These are phyloP conservation scores for Diaporthe sp. DNA, from an alignment of 2,329 filamentous ascomycete species.

Conservation along the genomic window DNA sequence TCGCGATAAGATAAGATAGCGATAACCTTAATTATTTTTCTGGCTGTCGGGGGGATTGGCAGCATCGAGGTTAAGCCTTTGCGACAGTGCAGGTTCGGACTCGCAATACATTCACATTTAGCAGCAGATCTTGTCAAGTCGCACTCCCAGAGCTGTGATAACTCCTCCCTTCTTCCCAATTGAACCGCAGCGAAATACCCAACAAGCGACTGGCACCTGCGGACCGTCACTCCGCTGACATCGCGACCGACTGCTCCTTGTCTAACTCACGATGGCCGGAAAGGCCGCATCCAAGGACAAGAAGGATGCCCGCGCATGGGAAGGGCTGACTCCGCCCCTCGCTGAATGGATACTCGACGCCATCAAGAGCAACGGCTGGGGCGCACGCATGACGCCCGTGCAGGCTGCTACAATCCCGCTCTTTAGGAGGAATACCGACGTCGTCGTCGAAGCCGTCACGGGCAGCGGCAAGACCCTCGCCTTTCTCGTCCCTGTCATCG, in stretches of 20 bases:
- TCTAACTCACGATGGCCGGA: constrained; percentile 48
- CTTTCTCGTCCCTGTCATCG: constrained; percentile 84
- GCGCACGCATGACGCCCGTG: constrained; percentile 88
- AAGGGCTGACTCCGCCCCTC: constrained; percentile 76
- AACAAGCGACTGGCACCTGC: neutral
- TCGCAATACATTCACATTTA: too few relatives aligned
- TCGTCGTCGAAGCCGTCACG: constrained; percentile 92
- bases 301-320: constrained; percentile 71
- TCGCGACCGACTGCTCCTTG: neutral
- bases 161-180: too few relatives aligned
- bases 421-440: constrained; percentile 90
- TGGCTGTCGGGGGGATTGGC: neutral
- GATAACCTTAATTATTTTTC: constrained; percentile 39
- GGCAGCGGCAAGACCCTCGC: constrained; percentile 92
- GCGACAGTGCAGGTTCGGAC: neutral
- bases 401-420: constrained; percentile 92
- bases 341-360: constrained; percentile 91
- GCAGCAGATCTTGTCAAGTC: neutral
- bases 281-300: constrained; percentile 51
- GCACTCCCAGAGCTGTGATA: neutral
- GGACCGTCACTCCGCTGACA: neutral
- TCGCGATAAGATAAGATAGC: constrained; percentile 31
- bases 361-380: constrained; percentile 80
- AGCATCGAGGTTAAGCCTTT: neutral
- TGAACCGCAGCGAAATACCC: neutral